Conservation (phyloP, 371 early-diverging fungal species). For the Dinochytrium kinnereticum region DNA sequence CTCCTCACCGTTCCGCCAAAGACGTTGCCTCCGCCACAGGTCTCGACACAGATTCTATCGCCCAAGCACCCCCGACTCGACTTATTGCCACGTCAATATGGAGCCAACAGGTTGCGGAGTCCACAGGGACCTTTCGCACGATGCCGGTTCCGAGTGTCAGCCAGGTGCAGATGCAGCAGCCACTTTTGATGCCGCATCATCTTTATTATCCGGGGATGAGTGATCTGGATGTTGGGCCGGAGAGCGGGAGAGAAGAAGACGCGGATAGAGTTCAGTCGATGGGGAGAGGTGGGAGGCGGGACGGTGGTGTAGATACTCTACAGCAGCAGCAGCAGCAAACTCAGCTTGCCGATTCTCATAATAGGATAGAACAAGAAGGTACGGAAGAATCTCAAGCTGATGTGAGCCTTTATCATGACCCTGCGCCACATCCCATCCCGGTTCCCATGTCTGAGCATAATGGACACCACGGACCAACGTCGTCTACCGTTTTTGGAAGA, state of each 20-base stretch:
- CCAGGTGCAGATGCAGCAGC: not conserved
- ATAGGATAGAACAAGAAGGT: not conserved
- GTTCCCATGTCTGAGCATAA: not conserved
- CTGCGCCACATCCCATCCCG: not conserved
- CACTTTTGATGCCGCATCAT: not conserved
- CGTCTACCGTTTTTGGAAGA: no score
- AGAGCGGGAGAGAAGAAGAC: no score
- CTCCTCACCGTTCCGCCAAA: not conserved
- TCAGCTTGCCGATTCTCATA: not conserved
- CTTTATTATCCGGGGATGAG: slow-evolving; percentile 9
- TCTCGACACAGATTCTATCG: slow-evolving; percentile 5
- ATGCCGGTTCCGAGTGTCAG: not conserved
- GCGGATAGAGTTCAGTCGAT: not conserved
- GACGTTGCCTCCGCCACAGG: not conserved
- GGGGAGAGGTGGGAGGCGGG: not conserved
- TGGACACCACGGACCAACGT: not conserved
- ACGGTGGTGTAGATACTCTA: not conserved
- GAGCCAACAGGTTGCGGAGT: slow-evolving; percentile 17
- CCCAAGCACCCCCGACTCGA: not conserved
- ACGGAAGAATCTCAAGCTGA: not conserved
- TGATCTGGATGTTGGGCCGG: not conserved
- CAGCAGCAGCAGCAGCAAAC: not conserved
- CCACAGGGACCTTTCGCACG: slow-evolving; percentile 8
- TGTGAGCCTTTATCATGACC: not conserved
- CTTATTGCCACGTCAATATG: slow-evolving; percentile 5